Percentiles rank a stretch among this genome's conserved stretches.
These are phyloP conservation scores for Talaromyces thailandensis DNA, from an alignment of 495 filamentous ascomycete species.

Conservation along the genomic window DNA sequence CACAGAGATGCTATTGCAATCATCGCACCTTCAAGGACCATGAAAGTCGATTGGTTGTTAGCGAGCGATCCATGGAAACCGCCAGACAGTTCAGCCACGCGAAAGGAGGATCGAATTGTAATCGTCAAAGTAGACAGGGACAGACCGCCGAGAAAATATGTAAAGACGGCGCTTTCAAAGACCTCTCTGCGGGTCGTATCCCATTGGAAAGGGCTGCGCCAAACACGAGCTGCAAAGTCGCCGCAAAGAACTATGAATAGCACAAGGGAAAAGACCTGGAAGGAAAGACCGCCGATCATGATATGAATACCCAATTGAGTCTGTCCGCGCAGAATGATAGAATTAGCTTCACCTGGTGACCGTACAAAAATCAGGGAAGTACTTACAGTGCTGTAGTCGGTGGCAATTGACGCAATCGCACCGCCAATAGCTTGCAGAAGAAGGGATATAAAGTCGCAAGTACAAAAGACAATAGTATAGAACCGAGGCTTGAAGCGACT, in stretches of 20 bases:
- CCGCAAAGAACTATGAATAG: conserved; percentile 38
- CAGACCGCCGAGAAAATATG: conserved; percentile 12
- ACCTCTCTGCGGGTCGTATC: neutral
- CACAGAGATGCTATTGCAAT: conserved; percentile 47
- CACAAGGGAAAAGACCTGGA: conserved; percentile 45
- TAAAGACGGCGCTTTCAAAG: neutral
- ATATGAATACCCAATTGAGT: conserved; percentile 38
- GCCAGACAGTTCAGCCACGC: conserved; percentile 52
- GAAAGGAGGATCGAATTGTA: conserved; percentile 51
- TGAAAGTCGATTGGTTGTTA: conserved; percentile 51
- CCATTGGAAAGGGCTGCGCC: conserved; percentile 5
- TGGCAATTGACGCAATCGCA: conserved; percentile 39
- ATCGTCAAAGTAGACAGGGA: conserved; percentile 47
- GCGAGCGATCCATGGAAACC: conserved; percentile 52
- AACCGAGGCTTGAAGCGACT: conserved; percentile 39
- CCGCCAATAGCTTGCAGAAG: conserved; percentile 46
- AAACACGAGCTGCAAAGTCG: conserved; percentile 39
- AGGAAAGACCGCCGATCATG: conserved; percentile 54
- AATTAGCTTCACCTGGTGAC: neutral
- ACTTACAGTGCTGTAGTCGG: conserved; percentile 11
- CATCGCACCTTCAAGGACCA: conserved; percentile 66
- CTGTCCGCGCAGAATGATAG: neutral
- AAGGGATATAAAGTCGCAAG: conserved; percentile 43
- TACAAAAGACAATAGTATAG: conserved; percentile 44
- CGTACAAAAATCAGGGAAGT: neutral